Conservation (phyloP, 2,329 filamentous ascomycete genomes). For the Chalaropsis ovoidea region DNA sequence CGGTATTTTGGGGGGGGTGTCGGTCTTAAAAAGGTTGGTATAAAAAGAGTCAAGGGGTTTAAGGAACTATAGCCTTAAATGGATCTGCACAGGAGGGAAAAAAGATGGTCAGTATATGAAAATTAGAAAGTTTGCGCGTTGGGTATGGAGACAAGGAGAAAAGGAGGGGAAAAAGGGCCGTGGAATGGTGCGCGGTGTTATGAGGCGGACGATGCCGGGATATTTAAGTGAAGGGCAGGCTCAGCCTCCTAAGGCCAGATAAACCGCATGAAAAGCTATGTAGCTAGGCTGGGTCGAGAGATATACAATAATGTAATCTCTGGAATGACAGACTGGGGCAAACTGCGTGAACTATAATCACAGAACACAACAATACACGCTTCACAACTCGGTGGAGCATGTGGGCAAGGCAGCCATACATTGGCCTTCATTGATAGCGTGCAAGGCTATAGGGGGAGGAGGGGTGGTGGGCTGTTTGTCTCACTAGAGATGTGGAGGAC, state of each 20-base stretch:
- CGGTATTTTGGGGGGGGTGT: slow-evolving; percentile 30
- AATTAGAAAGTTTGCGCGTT: slow-evolving; percentile 6
- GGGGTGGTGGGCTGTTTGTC: slow-evolving; percentile 5
- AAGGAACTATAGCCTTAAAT: slow-evolving; percentile 24
- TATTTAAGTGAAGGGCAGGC: slow-evolving; percentile 22
- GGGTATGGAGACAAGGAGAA: neutral
- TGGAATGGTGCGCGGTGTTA: slow-evolving; percentile 1
- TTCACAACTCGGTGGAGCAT: neutral
- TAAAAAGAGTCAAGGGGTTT: slow-evolving; percentile 19
- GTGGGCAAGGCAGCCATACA: neutral
- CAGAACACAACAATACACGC: neutral
- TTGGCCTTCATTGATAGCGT: neutral
- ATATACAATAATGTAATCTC: neutral
- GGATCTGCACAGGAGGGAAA: slow-evolving; percentile 2
- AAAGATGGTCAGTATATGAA: slow-evolving; percentile 3
- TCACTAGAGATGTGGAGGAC: slow-evolving; percentile 2
- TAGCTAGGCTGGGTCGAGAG: neutral
- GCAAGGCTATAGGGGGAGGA: slow-evolving; percentile 2
- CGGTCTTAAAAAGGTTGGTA: slow-evolving; percentile 23
- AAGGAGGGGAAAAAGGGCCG: slow-evolving; percentile 9
- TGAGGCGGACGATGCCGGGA: slow-evolving; percentile 18
- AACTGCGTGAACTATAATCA: neutral
- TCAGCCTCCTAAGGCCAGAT: slow-evolving; percentile 26
- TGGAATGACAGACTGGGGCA: neutral
- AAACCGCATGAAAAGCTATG: slow-evolving; percentile 21